A percentile compares a stretch with the other conserved stretches of the same genome.
Conservation (phyloP, 2,329 filamentous ascomycete species). For the Sporothrix inflata region DNA sequence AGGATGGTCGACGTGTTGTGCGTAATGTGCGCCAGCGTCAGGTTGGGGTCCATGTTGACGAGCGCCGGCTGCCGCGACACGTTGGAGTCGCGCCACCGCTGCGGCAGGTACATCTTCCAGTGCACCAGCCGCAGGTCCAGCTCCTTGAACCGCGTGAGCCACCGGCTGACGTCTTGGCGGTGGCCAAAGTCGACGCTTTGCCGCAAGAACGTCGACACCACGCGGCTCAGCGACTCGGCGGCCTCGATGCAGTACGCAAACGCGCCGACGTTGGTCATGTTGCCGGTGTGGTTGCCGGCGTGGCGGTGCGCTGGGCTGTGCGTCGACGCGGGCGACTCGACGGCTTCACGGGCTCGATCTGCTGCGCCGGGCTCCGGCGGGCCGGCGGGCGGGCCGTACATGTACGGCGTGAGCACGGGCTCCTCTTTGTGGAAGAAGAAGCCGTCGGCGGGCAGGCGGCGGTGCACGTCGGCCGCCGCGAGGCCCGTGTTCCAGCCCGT, state of each 20-base stretch:
- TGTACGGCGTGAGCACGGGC: conserved; percentile 41
- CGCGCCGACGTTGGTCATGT: conserved; percentile 38
- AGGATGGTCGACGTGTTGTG: conserved; percentile 56
- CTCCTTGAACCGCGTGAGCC: conserved; percentile 48
- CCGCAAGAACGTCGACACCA: conserved; percentile 45
- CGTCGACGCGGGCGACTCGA: conserved; percentile 21
- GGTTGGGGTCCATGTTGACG: conserved; percentile 52
- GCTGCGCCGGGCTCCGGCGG: neutral
- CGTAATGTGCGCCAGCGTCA: conserved; percentile 53
- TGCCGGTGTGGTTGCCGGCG: too few relatives aligned
- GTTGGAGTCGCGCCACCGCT: conserved; percentile 40
- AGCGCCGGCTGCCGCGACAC: conserved; percentile 37
- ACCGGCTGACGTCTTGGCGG: conserved; percentile 41
- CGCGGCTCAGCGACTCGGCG: conserved; percentile 44
- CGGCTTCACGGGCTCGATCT: neutral
- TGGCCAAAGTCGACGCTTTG: conserved; percentile 41
- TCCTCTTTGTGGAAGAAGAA: conserved; percentile 40
- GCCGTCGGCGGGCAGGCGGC: conserved; percentile 42
- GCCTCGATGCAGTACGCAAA: conserved; percentile 47
- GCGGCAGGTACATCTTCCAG: conserved; percentile 37
- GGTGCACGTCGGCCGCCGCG: conserved; percentile 41
- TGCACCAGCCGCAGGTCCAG: conserved; percentile 45
- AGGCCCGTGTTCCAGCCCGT: conserved; percentile 43
- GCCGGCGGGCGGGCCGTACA: conserved; percentile 27
- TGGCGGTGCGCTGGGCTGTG: too few relatives aligned